A percentile compares a stretch with the other conserved stretches of the same genome.
These are phyloP conservation scores for Seminavis robusta DNA, from an alignment of 108 stramenopile genomes.

Conservation along the genomic window DNA sequence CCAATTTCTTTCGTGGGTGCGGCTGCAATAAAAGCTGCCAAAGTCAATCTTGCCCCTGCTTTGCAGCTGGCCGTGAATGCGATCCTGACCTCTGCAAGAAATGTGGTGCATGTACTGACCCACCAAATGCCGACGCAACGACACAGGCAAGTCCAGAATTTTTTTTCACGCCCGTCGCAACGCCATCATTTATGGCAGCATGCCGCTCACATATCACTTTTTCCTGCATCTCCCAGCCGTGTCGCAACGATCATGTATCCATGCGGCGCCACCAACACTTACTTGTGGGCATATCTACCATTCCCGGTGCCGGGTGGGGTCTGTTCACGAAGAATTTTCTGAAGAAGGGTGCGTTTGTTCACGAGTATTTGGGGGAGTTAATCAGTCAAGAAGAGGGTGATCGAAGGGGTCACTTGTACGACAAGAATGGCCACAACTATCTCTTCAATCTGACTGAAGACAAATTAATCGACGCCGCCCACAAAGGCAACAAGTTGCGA, in stretches of 20 bases:
- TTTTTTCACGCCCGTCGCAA: no score
- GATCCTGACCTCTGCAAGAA: conserved; percentile 79
- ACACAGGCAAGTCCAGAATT: conserved; percentile 3
- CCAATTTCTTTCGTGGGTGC: conserved; percentile 78
- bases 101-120: conserved; percentile 64
- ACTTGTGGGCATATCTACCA: conserved; percentile 49
- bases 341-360: conserved; percentile 75
- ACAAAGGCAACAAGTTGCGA: conserved; percentile 9
- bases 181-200: no score
- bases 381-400: conserved; percentile 84
- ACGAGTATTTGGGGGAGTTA: conserved; percentile 85
- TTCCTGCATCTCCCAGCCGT: conserved; percentile 20
- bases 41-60: conserved; percentile 63
- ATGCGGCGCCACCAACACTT: conserved; percentile 67
- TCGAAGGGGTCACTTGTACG: conserved; percentile 73
- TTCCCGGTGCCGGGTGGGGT: conserved; percentile 80
- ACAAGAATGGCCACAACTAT: conserved; percentile 66
- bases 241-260: conserved; percentile 67
- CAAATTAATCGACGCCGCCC: conserved; percentile 66
- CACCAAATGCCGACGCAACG: conserved; percentile 28
- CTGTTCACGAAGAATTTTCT: conserved; percentile 60
- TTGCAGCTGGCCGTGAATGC: conserved; percentile 75
- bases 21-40: conserved; percentile 50
- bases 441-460: conserved; percentile 80
- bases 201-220: no score